A percentile compares a stretch with the other conserved stretches of the same genome.
Evolutionary conservation across 345 rosid genomes (phyloP).

Genomic region (Rhizophora apiculata): DNA sequence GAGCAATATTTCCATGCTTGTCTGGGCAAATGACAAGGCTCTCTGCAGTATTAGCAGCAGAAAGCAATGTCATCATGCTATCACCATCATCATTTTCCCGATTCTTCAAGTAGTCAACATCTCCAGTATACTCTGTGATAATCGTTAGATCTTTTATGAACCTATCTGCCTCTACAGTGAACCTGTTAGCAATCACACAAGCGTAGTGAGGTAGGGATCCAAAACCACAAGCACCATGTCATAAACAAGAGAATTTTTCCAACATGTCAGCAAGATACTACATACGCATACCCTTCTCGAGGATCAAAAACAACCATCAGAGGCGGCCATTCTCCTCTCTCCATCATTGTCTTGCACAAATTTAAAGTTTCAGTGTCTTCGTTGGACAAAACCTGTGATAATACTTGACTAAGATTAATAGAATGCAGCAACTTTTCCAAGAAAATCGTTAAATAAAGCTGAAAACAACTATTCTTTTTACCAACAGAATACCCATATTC

Average conservation of each 20-base stretch:
- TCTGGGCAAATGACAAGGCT: slow-evolving; percentile 31
- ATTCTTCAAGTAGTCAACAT: slow-evolving; percentile 9
- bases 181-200: slow-evolving; percentile 13
- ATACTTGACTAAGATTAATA: background rate
- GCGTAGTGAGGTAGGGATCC: background rate
- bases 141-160: slow-evolving; percentile 16
- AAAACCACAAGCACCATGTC: background rate
- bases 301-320: slow-evolving; percentile 33
- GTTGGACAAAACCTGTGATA: slow-evolving; percentile 24
- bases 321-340: slow-evolving; percentile 34
- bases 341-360: slow-evolving; percentile 26
- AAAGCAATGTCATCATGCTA: slow-evolving; percentile 35
- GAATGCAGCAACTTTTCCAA: slow-evolving; percentile 1
- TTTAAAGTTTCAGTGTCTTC: slow-evolving; percentile 29
- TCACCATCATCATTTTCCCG: slow-evolving; percentile 29
- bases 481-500: too few relatives aligned
- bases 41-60: slow-evolving; percentile 18
- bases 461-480: background rate
- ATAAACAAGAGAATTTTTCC: background rate
- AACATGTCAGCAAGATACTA: background rate
- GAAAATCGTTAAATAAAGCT: background rate
- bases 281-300: slow-evolving; percentile 25
- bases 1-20: slow-evolving; percentile 28
- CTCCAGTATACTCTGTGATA: background rate
- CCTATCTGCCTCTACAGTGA: slow-evolving; percentile 31